Evolutionary conservation across 805 yeast species (phyloP).

Genomic region (Saturnispora halmiae): DNA sequence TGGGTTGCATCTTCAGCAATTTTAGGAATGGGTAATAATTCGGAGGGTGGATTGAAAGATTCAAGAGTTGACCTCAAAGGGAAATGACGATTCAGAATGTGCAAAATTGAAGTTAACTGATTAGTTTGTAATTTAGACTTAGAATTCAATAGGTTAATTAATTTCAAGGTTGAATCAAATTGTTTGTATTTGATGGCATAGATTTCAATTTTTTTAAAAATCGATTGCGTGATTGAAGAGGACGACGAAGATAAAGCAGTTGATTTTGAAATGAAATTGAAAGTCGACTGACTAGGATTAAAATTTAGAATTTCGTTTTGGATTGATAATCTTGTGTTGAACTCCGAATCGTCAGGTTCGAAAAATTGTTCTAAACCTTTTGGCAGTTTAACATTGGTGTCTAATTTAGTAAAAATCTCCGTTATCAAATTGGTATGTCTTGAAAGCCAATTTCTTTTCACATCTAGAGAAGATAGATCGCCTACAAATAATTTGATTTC

Average conservation of each 20-base stretch:
- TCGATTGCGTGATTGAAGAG: neutral
- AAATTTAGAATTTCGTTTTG: neutral
- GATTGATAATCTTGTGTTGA: neutral
- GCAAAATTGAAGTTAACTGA: neutral
- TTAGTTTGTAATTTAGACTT: neutral
- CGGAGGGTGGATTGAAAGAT: neutral
- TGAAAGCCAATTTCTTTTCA: conserved; percentile 57
- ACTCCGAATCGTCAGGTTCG: neutral
- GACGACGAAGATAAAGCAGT: neutral
- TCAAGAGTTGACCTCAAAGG: neutral
- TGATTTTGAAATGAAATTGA: neutral
- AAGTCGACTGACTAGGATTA: neutral
- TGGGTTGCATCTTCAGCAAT: neutral
- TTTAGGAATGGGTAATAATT: neutral
- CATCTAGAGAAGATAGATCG: conserved; percentile 56
- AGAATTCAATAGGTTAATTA: conserved; percentile 1
- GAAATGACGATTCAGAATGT: neutral
- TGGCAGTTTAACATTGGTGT: neutral
- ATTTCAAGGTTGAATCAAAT: neutral
- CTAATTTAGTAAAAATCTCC: neutral
- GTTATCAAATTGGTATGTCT: conserved; percentile 59
- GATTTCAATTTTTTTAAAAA: neutral
- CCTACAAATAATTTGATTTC: conserved; percentile 68
- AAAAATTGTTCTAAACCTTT: neutral
- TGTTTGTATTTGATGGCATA: conserved; percentile 1